These are phyloP conservation scores for Linderina pennispora DNA, from an alignment of 192 early-diverging fungal genomes.

Conservation along the genomic window DNA sequence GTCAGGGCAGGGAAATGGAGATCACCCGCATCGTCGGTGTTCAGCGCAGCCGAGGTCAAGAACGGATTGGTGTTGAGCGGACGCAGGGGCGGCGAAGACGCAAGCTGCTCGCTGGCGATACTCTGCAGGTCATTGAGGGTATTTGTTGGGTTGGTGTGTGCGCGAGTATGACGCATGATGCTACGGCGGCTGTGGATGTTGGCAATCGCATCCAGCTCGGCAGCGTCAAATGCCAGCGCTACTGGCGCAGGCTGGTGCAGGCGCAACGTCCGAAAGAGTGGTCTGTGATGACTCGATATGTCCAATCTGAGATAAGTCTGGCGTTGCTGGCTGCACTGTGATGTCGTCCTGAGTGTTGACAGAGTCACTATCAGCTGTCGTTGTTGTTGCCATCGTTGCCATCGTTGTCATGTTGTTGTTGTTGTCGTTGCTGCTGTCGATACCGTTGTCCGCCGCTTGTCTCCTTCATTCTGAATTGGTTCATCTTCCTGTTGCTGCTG, in stretches of 20 bases:
- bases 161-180: too few species aligned
- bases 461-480: too few species aligned
- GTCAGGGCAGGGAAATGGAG: not conserved
- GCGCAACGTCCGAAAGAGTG: not conserved
- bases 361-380: too few species aligned
- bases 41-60: not conserved
- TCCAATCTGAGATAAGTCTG: too few species aligned
- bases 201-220: constrained; percentile 39
- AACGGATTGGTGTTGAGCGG: constrained; percentile 2
- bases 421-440: not conserved
- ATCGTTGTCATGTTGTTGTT: too few species aligned
- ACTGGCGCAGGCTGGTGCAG: too few species aligned
- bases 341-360: too few species aligned
- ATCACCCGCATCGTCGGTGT: not conserved
- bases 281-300: not conserved
- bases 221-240: constrained; percentile 13
- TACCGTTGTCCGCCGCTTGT: too few species aligned
- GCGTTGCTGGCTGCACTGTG: too few species aligned
- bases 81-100: not conserved
- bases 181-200: constrained; percentile 4
- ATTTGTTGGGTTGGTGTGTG: too few species aligned
- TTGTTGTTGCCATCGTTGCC: too few species aligned
- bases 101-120: not conserved
- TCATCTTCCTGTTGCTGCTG: too few species aligned
- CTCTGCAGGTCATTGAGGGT: constrained; percentile 2